Base-by-base conservation (phyloP, 2,329 filamentous ascomycete genomes). In the Thyridium curvatum region DNA sequence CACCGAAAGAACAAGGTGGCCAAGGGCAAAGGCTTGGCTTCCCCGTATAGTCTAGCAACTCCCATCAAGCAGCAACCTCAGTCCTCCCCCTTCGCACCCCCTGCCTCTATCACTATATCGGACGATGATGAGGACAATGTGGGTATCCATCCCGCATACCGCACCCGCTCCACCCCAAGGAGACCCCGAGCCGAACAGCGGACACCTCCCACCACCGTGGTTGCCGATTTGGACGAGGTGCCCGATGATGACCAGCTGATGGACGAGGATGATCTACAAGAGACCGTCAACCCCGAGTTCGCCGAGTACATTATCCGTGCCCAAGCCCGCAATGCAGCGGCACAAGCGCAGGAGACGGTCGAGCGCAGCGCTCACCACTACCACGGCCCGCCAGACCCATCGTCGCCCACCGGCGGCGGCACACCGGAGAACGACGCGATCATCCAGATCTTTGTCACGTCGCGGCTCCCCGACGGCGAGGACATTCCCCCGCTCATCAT, bases 371-470 rank as follows among this genome's bases (percentile, higher is more conserved):
- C 10, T 14, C 10, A 12, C 5, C 15, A 33, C 32, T n/a, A n/a
- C n/a, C n/a, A n/a, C n/a, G n/a, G n/a, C n/a, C n/a, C n/a, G n/a
- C n/a, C n/a, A n/a, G 38, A 37, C 14, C 14, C 40, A 8, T 26
- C 15, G 18, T 12, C 32, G 3, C 16, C 37, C 30, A 36, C 30
- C n/a, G 29, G 18, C 17, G 18, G 30, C 37, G n/a, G 30, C 13
- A 40, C 18, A 39, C n/a, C n/a, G n/a, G n/a, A n/a, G n/a, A 6
- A 45, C 0, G 73, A 82, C 43, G 64, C 71, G 1, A 52, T 73
- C 12, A 69, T 86, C 31, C 65, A 75, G 40, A 74, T 91, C 17
- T 65, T 89, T 26, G 77, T 96, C 45, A 74, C 71, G 0, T 86
- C 89, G 0, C 61, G 67, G 3, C 72, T 96, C 6, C 68, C 74